Evolutionary conservation across 495 filamentous ascomycete species (phyloP), one percentile per base, ranked within the genome.

Genomic region (Tuber calosporum): DNA sequence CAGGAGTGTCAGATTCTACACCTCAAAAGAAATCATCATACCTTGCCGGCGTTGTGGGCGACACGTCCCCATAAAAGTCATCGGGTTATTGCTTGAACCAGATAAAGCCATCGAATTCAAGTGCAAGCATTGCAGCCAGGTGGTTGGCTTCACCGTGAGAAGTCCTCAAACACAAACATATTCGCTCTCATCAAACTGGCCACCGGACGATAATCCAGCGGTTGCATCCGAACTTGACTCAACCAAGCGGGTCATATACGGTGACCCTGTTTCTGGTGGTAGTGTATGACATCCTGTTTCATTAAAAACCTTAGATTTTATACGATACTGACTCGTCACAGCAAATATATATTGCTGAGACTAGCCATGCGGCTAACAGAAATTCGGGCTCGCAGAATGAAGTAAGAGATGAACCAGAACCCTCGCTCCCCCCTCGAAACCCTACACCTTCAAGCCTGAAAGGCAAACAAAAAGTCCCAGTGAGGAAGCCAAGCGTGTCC

Each of bases 101-200:
- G 69, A 71, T 5, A 72, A 66, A 34, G 9, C 70, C 1, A 69
- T 42, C n/a, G 68, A 78, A 30, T 68, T 78, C 36, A 71, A 71
- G 30, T 78, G 76, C 58, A 67, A 41, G 42, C 26, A 69, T 48
- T 78, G 76, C 36, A 19, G 26, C 11, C 42, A 39, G 1, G 42
- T 67, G 19, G 76, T 77, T 73, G 76, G 70, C 68, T 78, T 73
- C 43, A 69, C 76, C 20, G 30, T 48, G 37, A 71, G 66, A 36
- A 45, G 26, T 34, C 53, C 53, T 2, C 53, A 26, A 34, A 30
- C 53, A 6, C 53, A 34, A 19, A 34, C 13, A 62, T 62, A 30
- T 34, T 34, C 53, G 1, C 26, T 5, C 4, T 26, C 53, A 8
- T 13, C 48, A 38, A n/a, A 36, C 67, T 43, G 40, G 66, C 13